Evolutionary conservation across 306 rosid genomes (phyloP).

Genomic region (Citrullus amarus): DNA sequence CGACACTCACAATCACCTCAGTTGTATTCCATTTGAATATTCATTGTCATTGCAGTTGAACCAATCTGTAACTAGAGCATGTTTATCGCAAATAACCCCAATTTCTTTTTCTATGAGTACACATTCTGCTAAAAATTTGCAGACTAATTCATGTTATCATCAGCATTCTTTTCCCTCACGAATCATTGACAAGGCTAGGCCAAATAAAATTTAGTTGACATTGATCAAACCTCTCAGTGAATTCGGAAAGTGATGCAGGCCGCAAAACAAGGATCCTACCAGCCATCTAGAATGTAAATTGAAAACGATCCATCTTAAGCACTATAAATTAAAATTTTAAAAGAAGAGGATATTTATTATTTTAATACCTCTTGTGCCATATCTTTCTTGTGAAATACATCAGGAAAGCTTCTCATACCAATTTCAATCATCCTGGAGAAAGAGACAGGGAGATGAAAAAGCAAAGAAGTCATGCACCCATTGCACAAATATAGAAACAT

Average conservation of each 20-base stretch:
- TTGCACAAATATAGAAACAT: constrained; percentile 1
- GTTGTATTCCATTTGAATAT: background rate
- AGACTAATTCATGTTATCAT: background rate
- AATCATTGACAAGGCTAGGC: background rate
- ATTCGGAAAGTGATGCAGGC: constrained; percentile 71
- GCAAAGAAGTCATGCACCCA: background rate
- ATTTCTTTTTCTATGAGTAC: background rate
- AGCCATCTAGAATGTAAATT: constrained; percentile 51
- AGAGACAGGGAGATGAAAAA: constrained; percentile 1
- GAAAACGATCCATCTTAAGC: constrained; percentile 6
- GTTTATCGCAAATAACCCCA: background rate
- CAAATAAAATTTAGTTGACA: background rate
- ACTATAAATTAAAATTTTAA: background rate
- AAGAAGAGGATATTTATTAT: background rate
- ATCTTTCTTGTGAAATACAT: constrained; percentile 63
- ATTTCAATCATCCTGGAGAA: constrained; percentile 68
- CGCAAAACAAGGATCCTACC: constrained; percentile 74
- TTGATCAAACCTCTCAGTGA: constrained; percentile 54
- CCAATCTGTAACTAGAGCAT: background rate
- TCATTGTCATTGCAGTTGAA: background rate
- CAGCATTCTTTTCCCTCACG: background rate
- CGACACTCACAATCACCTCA: background rate
- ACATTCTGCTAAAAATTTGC: background rate
- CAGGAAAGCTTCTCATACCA: constrained; percentile 70
- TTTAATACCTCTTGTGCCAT: constrained; percentile 71